Conservation (phyloP, 345 rosid species). For the Citropsis articulata region DNA sequence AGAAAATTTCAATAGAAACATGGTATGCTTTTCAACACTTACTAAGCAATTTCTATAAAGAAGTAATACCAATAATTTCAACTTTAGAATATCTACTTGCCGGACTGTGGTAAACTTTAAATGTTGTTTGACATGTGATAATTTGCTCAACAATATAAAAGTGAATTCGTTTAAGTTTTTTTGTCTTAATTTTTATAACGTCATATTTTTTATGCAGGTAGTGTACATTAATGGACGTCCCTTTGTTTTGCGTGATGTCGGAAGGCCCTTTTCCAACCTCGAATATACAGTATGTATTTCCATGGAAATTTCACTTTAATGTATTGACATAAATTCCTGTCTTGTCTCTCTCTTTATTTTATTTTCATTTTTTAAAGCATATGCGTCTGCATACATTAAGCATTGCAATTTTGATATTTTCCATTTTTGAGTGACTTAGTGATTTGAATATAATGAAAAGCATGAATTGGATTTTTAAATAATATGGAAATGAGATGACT, state of each 20-base stretch:
- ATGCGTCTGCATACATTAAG: background rate
- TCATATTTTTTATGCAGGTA: constrained; percentile 51
- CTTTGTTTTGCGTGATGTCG: constrained; percentile 94
- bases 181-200: constrained; percentile 13
- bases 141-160: constrained; percentile 9
- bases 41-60: background rate
- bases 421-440: background rate
- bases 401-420: background rate
- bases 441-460: background rate
- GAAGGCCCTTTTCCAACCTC: constrained; percentile 96
- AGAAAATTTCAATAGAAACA: background rate
- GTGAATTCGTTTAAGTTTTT: background rate
- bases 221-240: constrained; percentile 92
- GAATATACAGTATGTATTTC: constrained; percentile 73
- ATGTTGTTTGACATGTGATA: constrained; percentile 5
- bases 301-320: constrained; percentile 6
- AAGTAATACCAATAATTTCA: background rate
- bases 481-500: background rate
- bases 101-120: background rate
- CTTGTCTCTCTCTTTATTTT: too few relatives aligned
- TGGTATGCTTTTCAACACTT: background rate
- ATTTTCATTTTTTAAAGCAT: background rate
- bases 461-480: background rate
- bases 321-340: background rate
- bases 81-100: background rate